These are phyloP conservation scores for Oxyria digyna DNA, from an alignment of 148 eudicot genomes.

Conservation along the genomic window DNA sequence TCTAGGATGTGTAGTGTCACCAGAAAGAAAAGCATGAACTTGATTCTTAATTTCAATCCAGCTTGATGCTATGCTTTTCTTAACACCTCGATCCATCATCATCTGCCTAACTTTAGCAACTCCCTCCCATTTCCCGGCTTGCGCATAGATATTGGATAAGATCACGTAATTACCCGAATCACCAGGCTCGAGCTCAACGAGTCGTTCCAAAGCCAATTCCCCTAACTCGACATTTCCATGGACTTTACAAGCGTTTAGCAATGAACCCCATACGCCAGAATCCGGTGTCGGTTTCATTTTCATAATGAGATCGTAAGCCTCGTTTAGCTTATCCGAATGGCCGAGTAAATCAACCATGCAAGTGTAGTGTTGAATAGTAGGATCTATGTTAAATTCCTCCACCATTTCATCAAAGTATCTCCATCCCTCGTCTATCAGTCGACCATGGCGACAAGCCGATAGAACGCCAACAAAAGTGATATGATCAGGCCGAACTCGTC, in stretches of 20 bases:
- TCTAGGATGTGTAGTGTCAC: conserved; percentile 44
- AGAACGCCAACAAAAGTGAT: conserved; percentile 71
- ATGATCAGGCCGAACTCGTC: conserved; percentile 42
- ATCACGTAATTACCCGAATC: conserved; percentile 53
- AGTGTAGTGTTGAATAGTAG: conserved; percentile 49
- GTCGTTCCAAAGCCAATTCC: conserved; percentile 35
- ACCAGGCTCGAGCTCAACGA: conserved; percentile 50
- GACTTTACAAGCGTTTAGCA: conserved; percentile 45
- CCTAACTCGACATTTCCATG: conserved; percentile 44
- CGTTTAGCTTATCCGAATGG: conserved; percentile 37
- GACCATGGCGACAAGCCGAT: conserved; percentile 80
- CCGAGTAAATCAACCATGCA: conserved; percentile 58
- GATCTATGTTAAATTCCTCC: conserved; percentile 28
- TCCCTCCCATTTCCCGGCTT: conserved; percentile 57
- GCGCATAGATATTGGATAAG: conserved; percentile 49
- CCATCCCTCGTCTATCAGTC: conserved; percentile 51
- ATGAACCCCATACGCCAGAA: conserved; percentile 53
- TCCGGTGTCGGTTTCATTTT: conserved; percentile 37
- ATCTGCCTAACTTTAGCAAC: conserved; percentile 41
- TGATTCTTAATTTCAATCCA: conserved; percentile 60
- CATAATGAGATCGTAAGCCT: conserved; percentile 34
- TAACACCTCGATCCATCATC: conserved; percentile 37
- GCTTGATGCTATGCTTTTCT: conserved; percentile 49
- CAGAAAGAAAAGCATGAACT: conserved; percentile 46
- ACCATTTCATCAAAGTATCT: conserved; percentile 40